phyloP scores from a whole-genome alignment of 805 yeast species.

The Pichia insulana region DNA sequence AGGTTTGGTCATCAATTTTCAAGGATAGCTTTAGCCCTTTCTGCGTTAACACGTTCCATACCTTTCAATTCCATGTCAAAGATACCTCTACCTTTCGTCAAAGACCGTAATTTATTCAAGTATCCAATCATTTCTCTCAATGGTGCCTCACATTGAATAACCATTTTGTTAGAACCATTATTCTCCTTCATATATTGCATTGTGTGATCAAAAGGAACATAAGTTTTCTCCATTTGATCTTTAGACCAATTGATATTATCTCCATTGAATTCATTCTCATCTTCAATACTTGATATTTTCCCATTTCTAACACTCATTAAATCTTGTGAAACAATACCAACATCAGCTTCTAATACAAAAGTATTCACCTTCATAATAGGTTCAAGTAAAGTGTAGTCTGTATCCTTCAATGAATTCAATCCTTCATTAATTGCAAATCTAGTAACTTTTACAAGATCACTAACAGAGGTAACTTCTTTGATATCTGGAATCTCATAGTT shows the following conservation, averaged over 20 bases:
- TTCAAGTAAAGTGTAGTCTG: slow-evolving; percentile 55
- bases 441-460: slow-evolving; percentile 36
- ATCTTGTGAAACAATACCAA: slow-evolving; percentile 83
- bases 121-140: slow-evolving; percentile 88
- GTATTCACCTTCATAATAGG: slow-evolving; percentile 79
- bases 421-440: slow-evolving; percentile 37
- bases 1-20: slow-evolving; percentile 7
- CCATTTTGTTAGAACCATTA: slow-evolving; percentile 34
- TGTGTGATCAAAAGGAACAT: slow-evolving; percentile 73
- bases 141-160: slow-evolving; percentile 75
- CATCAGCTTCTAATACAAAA: slow-evolving; percentile 55
- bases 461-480: slow-evolving; percentile 32
- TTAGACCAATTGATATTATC: slow-evolving; percentile 36
- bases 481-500: slow-evolving; percentile 41
- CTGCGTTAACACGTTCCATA: slow-evolving; percentile 57
- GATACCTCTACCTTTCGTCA: slow-evolving; percentile 84
- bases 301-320: slow-evolving; percentile 74
- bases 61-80: slow-evolving; percentile 72
- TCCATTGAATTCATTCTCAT: slow-evolving; percentile 31
- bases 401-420: slow-evolving; percentile 22
- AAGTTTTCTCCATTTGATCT: slow-evolving; percentile 51
- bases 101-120: slow-evolving; percentile 61
- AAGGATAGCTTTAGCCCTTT: slow-evolving; percentile 35
- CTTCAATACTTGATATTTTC: slow-evolving; percentile 61
- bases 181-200: slow-evolving; percentile 27